These are phyloP conservation scores for Scutellaria minor DNA, from an alignment of 257 asterid genomes.

Conservation along the genomic window DNA sequence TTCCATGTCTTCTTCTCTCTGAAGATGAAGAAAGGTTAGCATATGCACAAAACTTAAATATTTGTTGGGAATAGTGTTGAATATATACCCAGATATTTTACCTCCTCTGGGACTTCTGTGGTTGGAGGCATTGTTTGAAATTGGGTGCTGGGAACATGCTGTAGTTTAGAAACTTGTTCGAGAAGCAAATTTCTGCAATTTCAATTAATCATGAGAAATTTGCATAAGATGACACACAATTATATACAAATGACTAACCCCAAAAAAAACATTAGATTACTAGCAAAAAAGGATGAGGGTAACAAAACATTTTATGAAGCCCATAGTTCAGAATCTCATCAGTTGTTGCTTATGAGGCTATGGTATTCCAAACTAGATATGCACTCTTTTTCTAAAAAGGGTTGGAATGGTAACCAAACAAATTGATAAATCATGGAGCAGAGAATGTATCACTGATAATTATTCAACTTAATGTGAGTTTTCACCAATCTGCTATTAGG, in stretches of 20 bases:
- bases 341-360: background rate
- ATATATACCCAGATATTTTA: constrained; percentile 34
- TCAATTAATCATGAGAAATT: constrained; percentile 28
- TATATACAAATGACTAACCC: background rate
- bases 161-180: constrained; percentile 72
- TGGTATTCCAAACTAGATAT: background rate
- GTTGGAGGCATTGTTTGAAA: constrained; percentile 74
- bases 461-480: constrained; percentile 2
- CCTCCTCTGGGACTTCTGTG: constrained; percentile 78
- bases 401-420: background rate
- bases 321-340: background rate
- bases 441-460: constrained; percentile 6
- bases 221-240: background rate
- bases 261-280: background rate
- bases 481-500: background rate
- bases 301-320: background rate
- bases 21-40: constrained; percentile 35
- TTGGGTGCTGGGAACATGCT: constrained; percentile 83
- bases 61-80: constrained; percentile 20
- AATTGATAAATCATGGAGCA: background rate
- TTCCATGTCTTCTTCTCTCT: constrained; percentile 84
- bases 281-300: background rate
- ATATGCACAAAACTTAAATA: background rate
- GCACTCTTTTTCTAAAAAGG: background rate
- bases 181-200: constrained; percentile 74